Base-by-base conservation (phyloP, 768 basidiomycete species). In the Rhodotorula taiwanensis region DNA sequence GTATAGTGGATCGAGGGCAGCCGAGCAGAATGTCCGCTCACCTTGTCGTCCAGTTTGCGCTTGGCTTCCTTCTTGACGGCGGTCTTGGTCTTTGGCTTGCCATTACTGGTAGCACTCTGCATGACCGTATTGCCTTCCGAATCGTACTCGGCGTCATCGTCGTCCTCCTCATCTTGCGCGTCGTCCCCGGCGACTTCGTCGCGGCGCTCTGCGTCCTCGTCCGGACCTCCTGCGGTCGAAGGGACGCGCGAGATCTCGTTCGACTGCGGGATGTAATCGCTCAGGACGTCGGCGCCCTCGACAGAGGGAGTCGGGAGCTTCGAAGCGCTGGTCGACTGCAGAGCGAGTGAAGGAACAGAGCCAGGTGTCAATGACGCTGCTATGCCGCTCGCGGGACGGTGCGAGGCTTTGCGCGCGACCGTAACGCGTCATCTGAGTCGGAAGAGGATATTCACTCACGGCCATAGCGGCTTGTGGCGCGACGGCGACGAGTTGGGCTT, bases 241-340 rank as follows among this genome's bases (percentile, higher is more conserved):
- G 63, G 89, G 79, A 89, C 87, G 72, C 91, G 83, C 58, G 89
- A 92, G 50, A 92, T 85, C 67, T 93, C 89, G 74, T 90, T 89
- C 75, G 86, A 87, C 27, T 72, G 72, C 4, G 91, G 91, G 13
- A 94, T 85, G 60, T 93, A 83, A 75, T 94, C 91, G 72, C 87
- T 89, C 64, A 95, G 81, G 53, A 89, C 85, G 75, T 93, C 91
- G 21, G 15, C 15, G 39, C 39, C 39, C 36, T 53, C 52, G 16
- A 21, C 7, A 20, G 39, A 27, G 13, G 52, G 52, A 16, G 52
- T 53, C 39, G 52, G 41, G 39, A 42, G 34, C 51, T 52, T 36
- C 2, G 34, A 30, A 25, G 27, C 27, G 27, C n/a, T n/a, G 18
- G 52, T 53, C 27, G 52, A 53, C 52, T 53, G 52, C 13, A n/a